Base-by-base conservation (phyloP, 1,139 yeast genomes). In the Yamadazyma trypodendri region DNA sequence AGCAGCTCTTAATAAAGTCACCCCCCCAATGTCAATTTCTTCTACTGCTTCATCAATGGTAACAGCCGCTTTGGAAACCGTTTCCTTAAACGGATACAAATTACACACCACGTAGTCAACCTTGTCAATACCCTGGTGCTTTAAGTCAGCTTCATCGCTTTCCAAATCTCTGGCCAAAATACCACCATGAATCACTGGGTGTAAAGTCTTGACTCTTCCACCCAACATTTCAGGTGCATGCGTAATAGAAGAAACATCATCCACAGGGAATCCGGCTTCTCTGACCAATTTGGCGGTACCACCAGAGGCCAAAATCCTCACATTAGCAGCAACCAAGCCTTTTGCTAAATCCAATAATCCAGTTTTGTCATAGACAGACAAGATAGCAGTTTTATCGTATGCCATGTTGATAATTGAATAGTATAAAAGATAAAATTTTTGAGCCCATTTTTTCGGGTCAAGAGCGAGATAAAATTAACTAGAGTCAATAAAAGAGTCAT, bases 171-270 rank as follows among this genome's bases (percentile, higher is more conserved):
- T 81, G 39, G 98, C 97, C 52, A 92, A 77, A 55, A 92, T 92
- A 72, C 97, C 98, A 52, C 96, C 98, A 63, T 92, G 98, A 44
- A 92, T 96, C 32, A 97, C 97, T 30, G 98, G 98, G 63, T 92
- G 98, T 56, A 92, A 76, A 43, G 98, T 92, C 75, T 92, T 92
- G 55, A 92, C 98, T 69, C 98, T 80, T 46, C 98, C 98, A 42
- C 97, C 96, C 52, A 92, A 77, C 96, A 92, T 92, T 68, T 92
- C 98, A 38, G 98, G 98, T 25, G 97, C 97, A 59, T 89, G 95
- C 35, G 98, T 92, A 60, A 92, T 88, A 44, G 94, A 66, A 36
- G 95, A 83, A 39, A 92, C 97, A 59, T 92, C 98, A 51, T 89
- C 96, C 21, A 92, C 97, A 36, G 95, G 94, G 79, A 92, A 92